Percentiles rank a stretch among this genome's conserved stretches.
Evolutionary conservation across 768 basidiomycete genomes (phyloP).

Genomic region (Xerocomellus dryophilus): DNA sequence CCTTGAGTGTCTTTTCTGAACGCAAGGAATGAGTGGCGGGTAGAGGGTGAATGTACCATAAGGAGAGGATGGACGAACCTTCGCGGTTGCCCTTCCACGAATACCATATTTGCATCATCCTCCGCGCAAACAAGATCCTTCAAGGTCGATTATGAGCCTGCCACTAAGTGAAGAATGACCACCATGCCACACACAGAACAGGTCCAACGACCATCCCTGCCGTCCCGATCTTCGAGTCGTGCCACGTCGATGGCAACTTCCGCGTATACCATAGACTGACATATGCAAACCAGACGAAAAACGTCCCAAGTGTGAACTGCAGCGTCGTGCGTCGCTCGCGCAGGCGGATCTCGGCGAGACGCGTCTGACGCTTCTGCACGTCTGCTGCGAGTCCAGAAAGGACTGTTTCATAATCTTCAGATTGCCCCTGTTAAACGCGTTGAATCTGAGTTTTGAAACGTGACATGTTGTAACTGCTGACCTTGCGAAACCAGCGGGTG

Average conservation of each 20-base stretch:
- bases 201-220: slow-evolving; percentile 65
- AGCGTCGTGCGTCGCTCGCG: slow-evolving; percentile 79
- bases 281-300: slow-evolving; percentile 71
- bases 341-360: slow-evolving; percentile 78
- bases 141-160: background rate
- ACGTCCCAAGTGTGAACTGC: slow-evolving; percentile 72
- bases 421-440: slow-evolving; percentile 8
- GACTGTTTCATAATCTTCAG: slow-evolving; percentile 74
- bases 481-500: slow-evolving; percentile 30
- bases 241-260: slow-evolving; percentile 42
- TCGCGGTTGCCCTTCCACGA: slow-evolving; percentile 74
- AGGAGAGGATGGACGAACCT: slow-evolving; percentile 42
- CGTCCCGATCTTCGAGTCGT: slow-evolving; percentile 35
- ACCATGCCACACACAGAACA: slow-evolving; percentile 57
- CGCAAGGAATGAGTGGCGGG: background rate
- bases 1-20: slow-evolving; percentile 76
- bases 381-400: slow-evolving; percentile 63
- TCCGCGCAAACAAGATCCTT: slow-evolving; percentile 71
- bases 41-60: background rate
- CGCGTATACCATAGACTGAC: slow-evolving; percentile 71
- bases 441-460: background rate
- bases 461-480: background rate
- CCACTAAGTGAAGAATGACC: background rate
- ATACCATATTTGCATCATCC: slow-evolving; percentile 85
- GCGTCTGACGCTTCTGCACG: slow-evolving; percentile 69